Base-by-base conservation (phyloP, 163 green algal genomes). In the Prototheca cutis region DNA sequence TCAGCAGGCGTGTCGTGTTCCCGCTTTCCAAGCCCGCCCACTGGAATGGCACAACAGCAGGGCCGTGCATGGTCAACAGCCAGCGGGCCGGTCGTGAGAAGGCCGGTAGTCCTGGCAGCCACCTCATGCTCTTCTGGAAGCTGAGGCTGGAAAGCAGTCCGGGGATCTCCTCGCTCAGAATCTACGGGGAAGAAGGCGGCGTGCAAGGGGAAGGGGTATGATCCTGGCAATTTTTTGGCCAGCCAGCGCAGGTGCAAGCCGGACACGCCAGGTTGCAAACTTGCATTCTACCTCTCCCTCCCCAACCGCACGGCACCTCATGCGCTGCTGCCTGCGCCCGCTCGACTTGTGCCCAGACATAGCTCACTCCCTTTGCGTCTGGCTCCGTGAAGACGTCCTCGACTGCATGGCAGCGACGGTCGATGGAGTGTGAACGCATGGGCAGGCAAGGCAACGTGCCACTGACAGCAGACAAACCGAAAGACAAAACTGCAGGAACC, bases 101-200 rank as follows among this genome's bases (percentile, higher is more conserved):
- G 6, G 83, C 66, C 3, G 61, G 40, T 56, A 48, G 71, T 25
- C 74, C 59, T 6, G 71, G 60, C 30, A 72, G 73, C 93, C 93
- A 99, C 10, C 86, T 74, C 93, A 99, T 99, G 56, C 59, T 89
- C 63, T 91, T 92, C 29, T 76, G 81, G 69, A 98, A 98, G 29
- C 57, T 73, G 1, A 99, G 58, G 21, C 32, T 47, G 0, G 53
- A 61, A 21, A 97, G 40, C 40, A 98, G n/a, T n/a, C n/a, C n/a
- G n/a, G n/a, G n/a, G n/a, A n/a, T n/a, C n/a, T n/a, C n/a, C n/a
- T n/a, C n/a, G n/a, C n/a, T n/a, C n/a, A n/a, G n/a, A n/a, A n/a
- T n/a, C n/a, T n/a, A n/a, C n/a, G n/a, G n/a, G n/a, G n/a, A n/a
- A n/a, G n/a, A n/a, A n/a, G n/a, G n/a, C n/a, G n/a, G n/a, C n/a